A percentile compares a stretch with the other conserved stretches of the same genome.
These are phyloP conservation scores for Yarrowia galli DNA, from an alignment of 1,139 yeast species.

Conservation along the genomic window DNA sequence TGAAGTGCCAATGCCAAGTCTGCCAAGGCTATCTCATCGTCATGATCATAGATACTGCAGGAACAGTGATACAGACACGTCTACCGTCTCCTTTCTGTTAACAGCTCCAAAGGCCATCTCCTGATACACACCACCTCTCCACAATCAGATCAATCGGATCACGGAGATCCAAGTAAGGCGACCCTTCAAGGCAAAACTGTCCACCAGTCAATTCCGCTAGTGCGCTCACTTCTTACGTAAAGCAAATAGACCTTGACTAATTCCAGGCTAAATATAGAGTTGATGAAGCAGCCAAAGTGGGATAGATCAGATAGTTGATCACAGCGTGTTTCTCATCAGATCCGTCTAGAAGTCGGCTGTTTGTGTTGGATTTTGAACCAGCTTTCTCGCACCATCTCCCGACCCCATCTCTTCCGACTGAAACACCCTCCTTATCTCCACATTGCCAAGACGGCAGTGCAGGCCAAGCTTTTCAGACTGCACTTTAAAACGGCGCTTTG, in stretches of 20 bases:
- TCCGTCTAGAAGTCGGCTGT: too few species aligned
- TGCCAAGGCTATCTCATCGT: too few species aligned
- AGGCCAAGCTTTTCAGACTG: conserved; percentile 5
- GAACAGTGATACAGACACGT: too few species aligned
- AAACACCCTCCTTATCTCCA: neutral
- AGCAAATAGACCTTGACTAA: neutral
- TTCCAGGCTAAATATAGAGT: neutral
- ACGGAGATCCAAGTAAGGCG: neutral
- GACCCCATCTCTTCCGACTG: too few species aligned
- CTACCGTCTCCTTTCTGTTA: too few species aligned
- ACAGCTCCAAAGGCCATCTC: too few species aligned
- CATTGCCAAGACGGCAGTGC: conserved; percentile 21
- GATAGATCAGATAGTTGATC: neutral
- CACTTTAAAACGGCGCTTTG: neutral
- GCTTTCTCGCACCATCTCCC: neutral
- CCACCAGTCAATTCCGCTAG: too few species aligned
- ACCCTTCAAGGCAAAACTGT: neutral
- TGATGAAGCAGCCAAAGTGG: neutral
- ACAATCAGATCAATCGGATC: neutral
- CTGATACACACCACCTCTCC: too few species aligned
- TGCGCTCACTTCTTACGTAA: neutral
- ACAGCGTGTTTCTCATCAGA: neutral
- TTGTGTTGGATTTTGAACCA: neutral
- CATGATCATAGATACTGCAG: too few species aligned
- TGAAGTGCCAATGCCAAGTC: too few species aligned